Conservation (phyloP, 306 rosid species). For the Rosa rugosa region DNA sequence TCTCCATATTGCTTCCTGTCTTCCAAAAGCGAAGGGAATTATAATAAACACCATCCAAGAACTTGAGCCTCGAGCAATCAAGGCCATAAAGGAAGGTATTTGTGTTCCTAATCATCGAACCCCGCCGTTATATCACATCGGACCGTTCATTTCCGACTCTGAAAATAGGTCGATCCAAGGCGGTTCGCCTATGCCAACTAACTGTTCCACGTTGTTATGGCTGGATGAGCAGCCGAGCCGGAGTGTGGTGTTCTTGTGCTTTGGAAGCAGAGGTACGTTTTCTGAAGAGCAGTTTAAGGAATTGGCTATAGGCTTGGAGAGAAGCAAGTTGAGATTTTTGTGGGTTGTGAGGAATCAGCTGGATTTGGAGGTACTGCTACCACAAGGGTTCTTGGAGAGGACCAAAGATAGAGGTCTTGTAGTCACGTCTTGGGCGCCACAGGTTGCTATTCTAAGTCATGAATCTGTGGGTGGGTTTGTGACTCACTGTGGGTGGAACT, state of each 20-base stretch:
- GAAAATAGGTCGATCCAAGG: not conserved
- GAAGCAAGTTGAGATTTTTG: constrained; percentile 21
- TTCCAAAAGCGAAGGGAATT: constrained; percentile 17
- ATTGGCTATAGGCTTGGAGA: constrained; percentile 26
- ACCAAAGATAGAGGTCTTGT: constrained; percentile 23
- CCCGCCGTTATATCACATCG: constrained; percentile 21
- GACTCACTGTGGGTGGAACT: constrained; percentile 31
- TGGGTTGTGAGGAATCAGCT: constrained; percentile 24
- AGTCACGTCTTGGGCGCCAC: constrained; percentile 26
- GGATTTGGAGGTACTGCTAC: constrained; percentile 10
- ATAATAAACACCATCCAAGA: constrained; percentile 17
- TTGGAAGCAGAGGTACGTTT: constrained; percentile 23
- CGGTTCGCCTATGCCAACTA: too few relatives aligned
- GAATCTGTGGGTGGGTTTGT: constrained; percentile 31
- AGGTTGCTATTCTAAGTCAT: constrained; percentile 19
- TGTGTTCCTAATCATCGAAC: constrained; percentile 3
- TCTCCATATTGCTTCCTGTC: not conserved
- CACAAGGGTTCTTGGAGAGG: constrained; percentile 21
- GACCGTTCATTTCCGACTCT: constrained; percentile 6
- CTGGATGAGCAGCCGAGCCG: constrained; percentile 14
- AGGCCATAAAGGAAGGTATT: constrained; percentile 6
- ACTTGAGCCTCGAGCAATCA: constrained; percentile 13
- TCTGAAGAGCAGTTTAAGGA: constrained; percentile 21
- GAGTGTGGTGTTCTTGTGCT: constrained; percentile 31
- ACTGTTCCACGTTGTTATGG: constrained; percentile 11